Base-by-base conservation (phyloP, 2,329 filamentous ascomycete genomes). In the Ceratocystis eucalypticola region DNA sequence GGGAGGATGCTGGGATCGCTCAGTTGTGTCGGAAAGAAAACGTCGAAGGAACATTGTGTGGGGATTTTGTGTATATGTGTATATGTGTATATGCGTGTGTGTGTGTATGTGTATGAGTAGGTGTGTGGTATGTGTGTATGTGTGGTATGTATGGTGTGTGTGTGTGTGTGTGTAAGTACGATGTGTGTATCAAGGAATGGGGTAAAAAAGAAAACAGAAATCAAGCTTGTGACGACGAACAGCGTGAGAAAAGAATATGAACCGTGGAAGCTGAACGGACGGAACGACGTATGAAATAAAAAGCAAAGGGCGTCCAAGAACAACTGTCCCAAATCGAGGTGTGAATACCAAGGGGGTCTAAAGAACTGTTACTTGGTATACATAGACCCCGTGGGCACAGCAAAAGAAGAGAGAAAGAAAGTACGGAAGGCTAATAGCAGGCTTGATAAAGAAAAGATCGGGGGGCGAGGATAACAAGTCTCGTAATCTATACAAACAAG, bases 11-110 rank as follows among this genome's bases (percentile, higher is more conserved):
- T 59, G 66, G 28, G 66, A 33, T n/a, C 57, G 66, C 62, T 65
- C 66, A 37, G 33, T 57, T 37, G 62, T 59, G 33, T 65, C 59
- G n/a, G 66, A 63, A 25, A 67, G 17, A 20, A 67, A 45, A 22
- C 66, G 66, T 15, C 63, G 55, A n/a, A 67, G 57, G 25, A 67
- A 67, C 66, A 67, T 67, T 20, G 45, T 65, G 44, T 12, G 59
- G 28, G 59, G 46, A 28, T 30, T 17, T 57, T 62, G n/a, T 28
- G 8, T 41, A 22, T 45, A 30, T 30, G 57, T 33, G 30, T 45
- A 44, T 41, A 5, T 48, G 46, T 5, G 46, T 37, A 25, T 22
- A 6, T 33, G 22, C 5, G 25, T 17, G 59, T 30, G 5, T 30
- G 22, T 59, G 20, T 30, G 22, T 45, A 15, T 20, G n/a, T 17